Conservation (phyloP, 768 basidiomycete genomes). For the Strobilomyces confusus region DNA sequence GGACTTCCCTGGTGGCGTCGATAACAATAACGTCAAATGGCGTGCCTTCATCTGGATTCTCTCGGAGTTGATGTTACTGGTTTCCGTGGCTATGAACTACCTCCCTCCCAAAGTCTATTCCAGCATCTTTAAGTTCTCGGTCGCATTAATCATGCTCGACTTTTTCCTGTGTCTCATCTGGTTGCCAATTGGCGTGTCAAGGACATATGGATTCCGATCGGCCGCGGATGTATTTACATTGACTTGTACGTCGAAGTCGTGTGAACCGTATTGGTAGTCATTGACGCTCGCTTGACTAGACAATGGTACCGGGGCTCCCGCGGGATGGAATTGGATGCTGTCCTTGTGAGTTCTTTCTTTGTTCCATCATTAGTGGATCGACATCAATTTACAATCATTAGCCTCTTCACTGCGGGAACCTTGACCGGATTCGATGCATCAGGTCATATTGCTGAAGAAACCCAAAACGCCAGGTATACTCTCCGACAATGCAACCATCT, state of each 20-base stretch:
- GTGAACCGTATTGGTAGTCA: background rate
- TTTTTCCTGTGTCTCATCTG: slow-evolving; percentile 86
- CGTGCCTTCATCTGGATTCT: slow-evolving; percentile 81
- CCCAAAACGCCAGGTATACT: slow-evolving; percentile 66
- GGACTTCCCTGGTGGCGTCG: slow-evolving; percentile 77
- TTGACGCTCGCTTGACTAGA: slow-evolving; percentile 39
- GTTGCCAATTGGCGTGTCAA: slow-evolving; percentile 88
- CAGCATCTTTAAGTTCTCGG: slow-evolving; percentile 69
- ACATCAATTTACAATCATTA: slow-evolving; percentile 48
- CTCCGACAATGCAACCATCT: background rate
- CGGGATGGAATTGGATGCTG: slow-evolving; percentile 90
- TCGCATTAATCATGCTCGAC: slow-evolving; percentile 76
- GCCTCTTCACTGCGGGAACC: slow-evolving; percentile 83
- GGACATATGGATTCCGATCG: slow-evolving; percentile 84
- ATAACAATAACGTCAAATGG: slow-evolving; percentile 74
- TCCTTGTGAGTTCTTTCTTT: slow-evolving; percentile 56
- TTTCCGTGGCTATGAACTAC: slow-evolving; percentile 81
- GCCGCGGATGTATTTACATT: slow-evolving; percentile 80
- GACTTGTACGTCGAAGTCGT: slow-evolving; percentile 57
- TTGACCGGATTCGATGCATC: slow-evolving; percentile 90
- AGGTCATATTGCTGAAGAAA: slow-evolving; percentile 87
- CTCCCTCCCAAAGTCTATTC: slow-evolving; percentile 76
- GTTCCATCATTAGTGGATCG: background rate
- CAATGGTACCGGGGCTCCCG: slow-evolving; percentile 83
- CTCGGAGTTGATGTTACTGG: slow-evolving; percentile 65